Evolutionary conservation across 495 filamentous ascomycete species (phyloP), one percentile per base, ranked within the genome.

Genomic region (Penicillium macrosclerotiorum): DNA sequence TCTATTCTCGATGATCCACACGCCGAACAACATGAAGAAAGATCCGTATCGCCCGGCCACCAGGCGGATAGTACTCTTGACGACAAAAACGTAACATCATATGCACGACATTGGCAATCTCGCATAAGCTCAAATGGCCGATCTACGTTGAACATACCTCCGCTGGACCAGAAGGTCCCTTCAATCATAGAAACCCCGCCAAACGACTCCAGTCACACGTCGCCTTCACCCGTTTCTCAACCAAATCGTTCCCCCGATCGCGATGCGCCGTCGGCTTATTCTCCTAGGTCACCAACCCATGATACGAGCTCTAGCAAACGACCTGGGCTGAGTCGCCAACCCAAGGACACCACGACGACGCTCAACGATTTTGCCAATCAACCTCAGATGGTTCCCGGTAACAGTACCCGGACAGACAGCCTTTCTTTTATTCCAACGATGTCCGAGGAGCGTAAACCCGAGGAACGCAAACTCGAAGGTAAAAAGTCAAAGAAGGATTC

Each of bases 371-470:
- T 73, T 31, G 64, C 63, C 50, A 69, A 55, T 40, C 64, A 50
- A 19, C 65, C 64, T 1, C 62, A 71, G 45, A 74, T 82, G 19
- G 65, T 92, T 1, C 84, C 87, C 8, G 89, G 85, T 14, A 86
- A 83, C 52, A 81, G 70, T 31, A 83, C 76, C 0, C 78, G 85
- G 13, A 95, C 87, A 1, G 88, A 90, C 59, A 83, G 74, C 43
- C 73, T 94, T 11, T 90, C 89, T 1, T 89, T 91, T 57, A 90
- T 94, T 36, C 90, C 90, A 3, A 94, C 86, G 1, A 70, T 89
- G 19, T 57, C 74, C 2, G 82, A 88, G 45, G 85, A 88, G 37
- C 82, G 79, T 51, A 83, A 79, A 49, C 38, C 70, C 0, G 84
- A 88, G 42, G 73, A 63, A n/a, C 83, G 80, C 47, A 83, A 80